Conservation (phyloP, 306 rosid genomes). For the Calophaca sinica region DNA sequence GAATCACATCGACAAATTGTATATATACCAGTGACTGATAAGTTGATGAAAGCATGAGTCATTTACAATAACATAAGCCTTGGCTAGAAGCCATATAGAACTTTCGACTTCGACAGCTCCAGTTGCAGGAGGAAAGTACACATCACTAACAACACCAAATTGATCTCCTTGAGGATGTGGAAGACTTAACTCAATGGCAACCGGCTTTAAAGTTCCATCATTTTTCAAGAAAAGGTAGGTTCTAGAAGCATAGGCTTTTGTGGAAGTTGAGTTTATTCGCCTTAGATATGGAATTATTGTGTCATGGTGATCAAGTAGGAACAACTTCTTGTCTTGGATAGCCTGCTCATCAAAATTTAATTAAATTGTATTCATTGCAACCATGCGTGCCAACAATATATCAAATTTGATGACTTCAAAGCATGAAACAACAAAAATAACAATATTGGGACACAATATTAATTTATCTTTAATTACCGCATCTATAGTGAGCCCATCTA, state of each 20-base stretch:
- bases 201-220: conserved; percentile 70
- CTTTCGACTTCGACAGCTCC: conserved; percentile 45
- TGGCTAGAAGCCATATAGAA: conserved; percentile 67
- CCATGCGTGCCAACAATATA: too few relatives aligned
- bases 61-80: conserved; percentile 65
- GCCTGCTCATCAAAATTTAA: conserved; percentile 53
- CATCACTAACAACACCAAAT: conserved; percentile 53
- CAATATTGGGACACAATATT: background rate
- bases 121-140: conserved; percentile 48
- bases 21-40: conserved; percentile 66
- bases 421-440: background rate
- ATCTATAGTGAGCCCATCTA: too few relatives aligned
- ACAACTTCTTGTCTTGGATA: conserved; percentile 46
- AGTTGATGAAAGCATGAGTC: conserved; percentile 76
- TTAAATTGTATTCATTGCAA: background rate
- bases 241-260: conserved; percentile 68
- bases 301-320: conserved; percentile 72
- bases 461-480: too few relatives aligned
- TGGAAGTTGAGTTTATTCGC: conserved; percentile 50
- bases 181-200: conserved; percentile 71
- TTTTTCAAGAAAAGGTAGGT: conserved; percentile 63
- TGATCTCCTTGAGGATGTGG: conserved; percentile 59
- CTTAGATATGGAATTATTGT: conserved; percentile 59
- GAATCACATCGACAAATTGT: background rate
- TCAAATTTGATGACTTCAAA: background rate